Conservation (phyloP, 352 stramenopile genomes). For the Phytophthora sojae region DNA sequence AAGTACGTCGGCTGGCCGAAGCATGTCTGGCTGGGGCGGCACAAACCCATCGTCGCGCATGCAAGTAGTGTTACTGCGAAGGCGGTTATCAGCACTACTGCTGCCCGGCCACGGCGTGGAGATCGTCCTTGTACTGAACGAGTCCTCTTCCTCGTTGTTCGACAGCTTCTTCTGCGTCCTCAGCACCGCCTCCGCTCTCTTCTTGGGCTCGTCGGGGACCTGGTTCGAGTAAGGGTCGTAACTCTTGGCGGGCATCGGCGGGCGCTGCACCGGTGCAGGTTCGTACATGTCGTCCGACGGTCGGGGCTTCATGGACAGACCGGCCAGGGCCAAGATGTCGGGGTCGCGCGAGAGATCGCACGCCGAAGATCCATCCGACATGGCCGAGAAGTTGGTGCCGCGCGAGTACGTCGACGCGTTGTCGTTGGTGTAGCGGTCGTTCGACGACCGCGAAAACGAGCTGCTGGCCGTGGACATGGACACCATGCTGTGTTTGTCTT, state of each 20-base stretch:
- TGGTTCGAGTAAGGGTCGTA: slow-evolving; percentile 26
- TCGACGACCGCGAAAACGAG: slow-evolving; percentile 50
- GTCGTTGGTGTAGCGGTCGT: slow-evolving; percentile 43
- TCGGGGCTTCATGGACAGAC: slow-evolving; percentile 50
- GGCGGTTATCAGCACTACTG: slow-evolving; percentile 19
- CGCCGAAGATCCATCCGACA: slow-evolving; percentile 48
- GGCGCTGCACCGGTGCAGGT: slow-evolving; percentile 11
- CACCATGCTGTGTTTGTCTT: slow-evolving; percentile 51
- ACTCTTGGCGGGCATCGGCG: slow-evolving; percentile 17
- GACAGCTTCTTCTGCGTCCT: not conserved
- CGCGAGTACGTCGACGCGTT: slow-evolving; percentile 43
- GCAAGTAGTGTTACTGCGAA: slow-evolving; percentile 28
- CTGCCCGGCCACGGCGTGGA: slow-evolving; percentile 24
- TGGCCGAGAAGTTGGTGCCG: slow-evolving; percentile 51
- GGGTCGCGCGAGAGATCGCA: slow-evolving; percentile 57
- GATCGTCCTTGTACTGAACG: slow-evolving; percentile 9
- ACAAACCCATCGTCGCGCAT: slow-evolving; percentile 17
- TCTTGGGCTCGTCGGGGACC: slow-evolving; percentile 24
- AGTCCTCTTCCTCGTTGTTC: slow-evolving; percentile 16
- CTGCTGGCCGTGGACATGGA: slow-evolving; percentile 73
- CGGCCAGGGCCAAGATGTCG: slow-evolving; percentile 62
- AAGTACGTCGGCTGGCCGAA: slow-evolving; percentile 40
- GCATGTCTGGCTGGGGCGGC: slow-evolving; percentile 13
- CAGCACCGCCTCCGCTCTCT: slow-evolving; percentile 7
- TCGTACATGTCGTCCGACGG: slow-evolving; percentile 38